These are phyloP conservation scores for Rhododendron kiyosumense DNA, from an alignment of 148 eudicot genomes.

Conservation along the genomic window DNA sequence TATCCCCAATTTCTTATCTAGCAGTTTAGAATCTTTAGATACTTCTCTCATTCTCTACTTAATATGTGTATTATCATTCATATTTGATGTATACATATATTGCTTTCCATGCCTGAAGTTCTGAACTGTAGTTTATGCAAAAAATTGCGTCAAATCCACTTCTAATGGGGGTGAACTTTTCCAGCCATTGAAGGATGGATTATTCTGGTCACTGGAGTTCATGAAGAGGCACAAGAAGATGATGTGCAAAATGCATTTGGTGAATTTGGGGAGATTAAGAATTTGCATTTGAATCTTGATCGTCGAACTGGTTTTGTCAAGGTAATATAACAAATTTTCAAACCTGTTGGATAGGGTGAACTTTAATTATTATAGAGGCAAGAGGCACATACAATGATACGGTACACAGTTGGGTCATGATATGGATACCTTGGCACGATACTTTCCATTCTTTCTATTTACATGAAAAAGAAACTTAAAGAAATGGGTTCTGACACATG, in stretches of 20 bases:
- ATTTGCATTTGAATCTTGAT: constrained; percentile 89
- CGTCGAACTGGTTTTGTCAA: constrained; percentile 96
- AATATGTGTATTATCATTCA: not conserved
- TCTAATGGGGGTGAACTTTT: not conserved
- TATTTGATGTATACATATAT: not conserved
- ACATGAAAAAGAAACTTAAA: not conserved
- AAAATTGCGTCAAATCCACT: not conserved
- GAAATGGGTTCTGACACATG: not conserved
- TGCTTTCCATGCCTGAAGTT: not conserved
- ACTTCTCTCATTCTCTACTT: not conserved
- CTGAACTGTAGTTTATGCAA: not conserved
- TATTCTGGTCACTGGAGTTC: constrained; percentile 74
- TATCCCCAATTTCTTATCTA: not conserved
- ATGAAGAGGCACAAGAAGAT: constrained; percentile 93
- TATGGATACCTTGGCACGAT: not conserved
- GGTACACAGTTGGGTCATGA: not conserved
- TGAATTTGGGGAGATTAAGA: constrained; percentile 75
- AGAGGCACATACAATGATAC: not conserved
- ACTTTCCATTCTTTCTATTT: not conserved
- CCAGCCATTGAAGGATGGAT: constrained; percentile 97
- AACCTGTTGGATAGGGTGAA: not conserved
- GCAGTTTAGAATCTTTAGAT: not conserved
- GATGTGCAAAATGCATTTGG: constrained; percentile 77
- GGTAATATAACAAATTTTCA: constrained; percentile 28
- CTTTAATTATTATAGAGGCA: not conserved